Percentiles rank a stretch among this genome's conserved stretches.
Conservation (phyloP, 2,329 filamentous ascomycete species). For the Botrytis elliptica region DNA sequence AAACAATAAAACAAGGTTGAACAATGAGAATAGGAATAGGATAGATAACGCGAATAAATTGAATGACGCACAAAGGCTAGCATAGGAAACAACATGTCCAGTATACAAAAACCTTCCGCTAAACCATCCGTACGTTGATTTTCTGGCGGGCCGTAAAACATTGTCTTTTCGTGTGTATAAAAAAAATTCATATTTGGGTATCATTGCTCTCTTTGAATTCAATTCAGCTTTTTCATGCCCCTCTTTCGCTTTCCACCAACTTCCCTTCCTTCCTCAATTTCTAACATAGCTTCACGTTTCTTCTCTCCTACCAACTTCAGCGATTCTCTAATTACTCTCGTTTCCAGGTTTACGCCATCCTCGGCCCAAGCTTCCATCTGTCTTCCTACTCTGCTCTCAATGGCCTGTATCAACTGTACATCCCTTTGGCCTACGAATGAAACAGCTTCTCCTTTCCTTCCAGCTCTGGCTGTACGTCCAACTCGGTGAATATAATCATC, state of each 20-base stretch:
- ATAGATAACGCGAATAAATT: background rate
- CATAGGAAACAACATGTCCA: background rate
- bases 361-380: constrained; percentile 83
- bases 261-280: constrained; percentile 89
- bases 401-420: constrained; percentile 84
- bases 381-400: constrained; percentile 77
- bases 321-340: constrained; percentile 77
- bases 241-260: constrained; percentile 80
- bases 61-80: background rate
- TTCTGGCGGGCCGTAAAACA: background rate
- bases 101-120: background rate
- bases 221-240: constrained; percentile 52
- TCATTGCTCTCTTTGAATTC: background rate
- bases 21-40: background rate
- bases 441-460: constrained; percentile 75
- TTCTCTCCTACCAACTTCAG: constrained; percentile 89
- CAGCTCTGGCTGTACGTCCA: constrained; percentile 90
- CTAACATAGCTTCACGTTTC: constrained; percentile 86
- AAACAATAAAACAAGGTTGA: background rate
- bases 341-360: constrained; percentile 92
- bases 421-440: constrained; percentile 92
- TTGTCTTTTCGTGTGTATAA: background rate
- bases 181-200: background rate
- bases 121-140: background rate
- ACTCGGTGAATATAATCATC: constrained; percentile 98